phyloP scores from a whole-genome alignment of 176 grass and related monocot genomes.

The Cymbopogon citratus region DNA sequence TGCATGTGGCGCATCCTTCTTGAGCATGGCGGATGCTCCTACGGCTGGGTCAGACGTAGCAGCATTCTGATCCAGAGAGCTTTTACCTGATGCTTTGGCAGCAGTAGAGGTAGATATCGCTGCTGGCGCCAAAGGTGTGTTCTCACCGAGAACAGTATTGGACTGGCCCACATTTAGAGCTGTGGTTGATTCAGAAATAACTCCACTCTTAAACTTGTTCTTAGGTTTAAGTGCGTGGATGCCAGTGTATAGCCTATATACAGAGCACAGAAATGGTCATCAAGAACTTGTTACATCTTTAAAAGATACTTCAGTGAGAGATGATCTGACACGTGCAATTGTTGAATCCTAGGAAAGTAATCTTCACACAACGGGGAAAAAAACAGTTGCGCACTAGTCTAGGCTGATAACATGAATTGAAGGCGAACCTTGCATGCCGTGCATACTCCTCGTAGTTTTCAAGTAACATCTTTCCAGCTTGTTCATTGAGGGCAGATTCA shows the following conservation, averaged over 20 bases:
- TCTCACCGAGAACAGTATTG: slow-evolving; percentile 35
- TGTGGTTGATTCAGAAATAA: slow-evolving; percentile 75
- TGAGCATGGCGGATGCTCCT: slow-evolving; percentile 36
- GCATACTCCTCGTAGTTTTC: slow-evolving; percentile 90
- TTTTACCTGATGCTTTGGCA: slow-evolving; percentile 37
- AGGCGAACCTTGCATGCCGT: slow-evolving; percentile 71
- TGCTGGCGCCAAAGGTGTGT: slow-evolving; percentile 13
- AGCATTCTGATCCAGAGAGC: slow-evolving; percentile 60
- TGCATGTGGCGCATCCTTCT: slow-evolving; percentile 37
- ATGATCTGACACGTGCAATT: not conserved
- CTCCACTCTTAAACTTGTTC: slow-evolving; percentile 53
- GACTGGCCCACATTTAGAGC: slow-evolving; percentile 59
- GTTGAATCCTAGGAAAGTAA: not conserved
- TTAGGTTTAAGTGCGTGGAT: slow-evolving; percentile 78
- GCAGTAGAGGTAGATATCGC: slow-evolving; percentile 31
- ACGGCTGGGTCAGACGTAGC: slow-evolving; percentile 21
- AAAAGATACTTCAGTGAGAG: not conserved
- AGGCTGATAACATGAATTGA: not conserved
- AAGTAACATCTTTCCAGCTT: slow-evolving; percentile 89
- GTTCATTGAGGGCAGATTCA: slow-evolving; percentile 93
- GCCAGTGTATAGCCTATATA: slow-evolving; percentile 62
- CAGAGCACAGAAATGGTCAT: not conserved
- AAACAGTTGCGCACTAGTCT: not conserved
- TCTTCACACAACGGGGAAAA: not conserved
- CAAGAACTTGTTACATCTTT: not conserved